Evolutionary conservation across 2,329 filamentous ascomycete species (phyloP).

Genomic region (Lasiodiplodia theobromae): DNA sequence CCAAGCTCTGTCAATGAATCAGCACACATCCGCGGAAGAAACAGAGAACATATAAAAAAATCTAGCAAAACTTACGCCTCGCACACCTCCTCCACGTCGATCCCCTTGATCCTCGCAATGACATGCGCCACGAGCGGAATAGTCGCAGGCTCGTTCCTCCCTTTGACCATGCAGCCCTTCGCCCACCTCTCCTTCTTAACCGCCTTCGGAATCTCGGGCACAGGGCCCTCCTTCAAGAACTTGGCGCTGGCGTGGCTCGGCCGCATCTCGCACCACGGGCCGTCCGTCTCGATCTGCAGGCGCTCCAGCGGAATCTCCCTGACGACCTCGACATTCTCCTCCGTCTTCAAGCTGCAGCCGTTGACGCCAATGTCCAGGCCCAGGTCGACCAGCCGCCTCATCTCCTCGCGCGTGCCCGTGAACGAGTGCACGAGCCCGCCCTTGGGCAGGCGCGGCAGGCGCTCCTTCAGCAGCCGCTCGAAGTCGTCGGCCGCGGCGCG

Average conservation of each 20-base stretch:
- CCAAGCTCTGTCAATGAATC: slow-evolving; percentile 41
- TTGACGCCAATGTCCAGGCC: slow-evolving; percentile 59
- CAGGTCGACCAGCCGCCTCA: slow-evolving; percentile 47
- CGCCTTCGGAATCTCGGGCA: slow-evolving; percentile 75
- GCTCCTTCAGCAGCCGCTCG: slow-evolving; percentile 70
- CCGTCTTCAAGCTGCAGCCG: slow-evolving; percentile 83
- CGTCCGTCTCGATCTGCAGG: slow-evolving; percentile 95
- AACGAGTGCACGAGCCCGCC: slow-evolving; percentile 67
- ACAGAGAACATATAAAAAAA: background rate
- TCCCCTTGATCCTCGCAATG: slow-evolving; percentile 83
- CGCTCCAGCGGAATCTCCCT: slow-evolving; percentile 77
- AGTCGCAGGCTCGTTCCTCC: slow-evolving; percentile 88
- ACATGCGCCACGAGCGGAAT: slow-evolving; percentile 89
- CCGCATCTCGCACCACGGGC: slow-evolving; percentile 76
- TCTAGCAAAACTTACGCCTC: slow-evolving; percentile 66
- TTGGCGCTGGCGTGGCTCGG: slow-evolving; percentile 78
- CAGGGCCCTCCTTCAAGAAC: slow-evolving; percentile 67
- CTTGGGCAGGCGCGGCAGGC: slow-evolving; percentile 71
- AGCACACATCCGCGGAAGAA: background rate
- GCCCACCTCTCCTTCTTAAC: slow-evolving; percentile 98
- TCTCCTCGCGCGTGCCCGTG: slow-evolving; percentile 50
- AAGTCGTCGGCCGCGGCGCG: slow-evolving; percentile 88
- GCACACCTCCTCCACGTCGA: slow-evolving; percentile 80
- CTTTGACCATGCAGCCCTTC: slow-evolving; percentile 88
- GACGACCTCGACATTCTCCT: slow-evolving; percentile 87